Conservation (phyloP, 345 rosid genomes). For the Nephelium lappaceum region DNA sequence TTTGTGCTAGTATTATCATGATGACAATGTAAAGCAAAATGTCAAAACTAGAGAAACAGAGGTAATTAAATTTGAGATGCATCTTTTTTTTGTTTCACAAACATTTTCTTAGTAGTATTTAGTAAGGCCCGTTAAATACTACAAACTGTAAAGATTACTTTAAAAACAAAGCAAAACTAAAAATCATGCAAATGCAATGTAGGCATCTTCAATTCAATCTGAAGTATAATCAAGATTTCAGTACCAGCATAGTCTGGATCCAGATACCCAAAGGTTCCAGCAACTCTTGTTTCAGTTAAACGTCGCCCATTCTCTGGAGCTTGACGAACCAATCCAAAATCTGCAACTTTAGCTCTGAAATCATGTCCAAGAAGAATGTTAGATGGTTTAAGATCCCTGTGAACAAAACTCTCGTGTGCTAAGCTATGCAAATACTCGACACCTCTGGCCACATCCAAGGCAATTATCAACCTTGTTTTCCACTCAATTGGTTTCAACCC, state of each 20-base stretch:
- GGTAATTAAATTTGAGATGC: too few relatives aligned
- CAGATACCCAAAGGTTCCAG: constrained; percentile 65
- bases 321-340: constrained; percentile 58
- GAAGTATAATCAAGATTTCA: too few relatives aligned
- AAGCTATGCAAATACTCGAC: constrained; percentile 58
- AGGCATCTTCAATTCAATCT: too few relatives aligned
- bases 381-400: constrained; percentile 58
- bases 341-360: constrained; percentile 63
- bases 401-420: constrained; percentile 62
- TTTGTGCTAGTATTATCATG: too few relatives aligned
- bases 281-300: constrained; percentile 51
- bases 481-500: constrained; percentile 46
- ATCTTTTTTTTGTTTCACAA: too few relatives aligned
- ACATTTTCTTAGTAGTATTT: too few relatives aligned
- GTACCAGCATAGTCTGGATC: constrained; percentile 63
- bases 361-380: constrained; percentile 65
- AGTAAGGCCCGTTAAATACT: too few relatives aligned
- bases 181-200: too few relatives aligned
- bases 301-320: constrained; percentile 45
- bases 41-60: too few relatives aligned
- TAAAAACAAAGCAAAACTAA: too few relatives aligned
- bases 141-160: too few relatives aligned
- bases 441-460: constrained; percentile 59
- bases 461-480: constrained; percentile 50
- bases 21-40: too few relatives aligned